Evolutionary conservation across 371 early-diverging fungal genomes (phyloP), one percentile per base, ranked within the genome.

Genomic region (Entomophthora muscae): DNA sequence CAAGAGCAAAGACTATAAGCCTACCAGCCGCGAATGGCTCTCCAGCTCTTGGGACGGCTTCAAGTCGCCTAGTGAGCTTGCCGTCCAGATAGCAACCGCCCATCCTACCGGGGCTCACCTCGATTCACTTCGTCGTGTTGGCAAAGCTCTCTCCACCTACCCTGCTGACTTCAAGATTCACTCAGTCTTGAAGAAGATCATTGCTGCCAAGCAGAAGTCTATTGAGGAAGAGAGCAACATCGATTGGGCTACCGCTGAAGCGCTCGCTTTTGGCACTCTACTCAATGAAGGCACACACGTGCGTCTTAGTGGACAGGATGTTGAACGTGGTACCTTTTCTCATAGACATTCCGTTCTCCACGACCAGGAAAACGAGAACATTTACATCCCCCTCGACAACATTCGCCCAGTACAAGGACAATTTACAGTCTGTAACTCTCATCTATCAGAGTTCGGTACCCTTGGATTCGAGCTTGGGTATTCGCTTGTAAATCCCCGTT

Each of bases 321-420:
- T 92, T 51, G 98, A 93, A 73, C 90, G 98, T 74, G 95, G 98
- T 65, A 98, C 98, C 29, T 98, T 98, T 79, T 93, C 94, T 57
- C 98, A 98, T 68, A 89, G 98, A 67, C 96, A 97, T 70, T 89
- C 93, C 27, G 84, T 95, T 24, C 79, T 95, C 65, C 90, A 92
- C 81, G 91, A 93, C 73, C 96, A 95, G 75, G 77, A 79, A 70
- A 85, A 78, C 64, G 85, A 84, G 64, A 65, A 51, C 53, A 76
- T 76, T 54, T 83, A 87, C 71, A 83, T 85, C 32, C 87, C 89
- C 42, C 76, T 95, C 66, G 86, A 86, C 80, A 76, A 86, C 76
- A 76, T 95, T 56, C 78, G 85, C 32, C 82, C 86, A 53, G 83
- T 80, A 63, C 95, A 93, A 75, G 88, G 83, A 63, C 74, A 71